A percentile compares a stretch with the other conserved stretches of the same genome.
phyloP scores from a whole-genome alignment of 108 stramenopile species.

The Seminavis robusta region DNA sequence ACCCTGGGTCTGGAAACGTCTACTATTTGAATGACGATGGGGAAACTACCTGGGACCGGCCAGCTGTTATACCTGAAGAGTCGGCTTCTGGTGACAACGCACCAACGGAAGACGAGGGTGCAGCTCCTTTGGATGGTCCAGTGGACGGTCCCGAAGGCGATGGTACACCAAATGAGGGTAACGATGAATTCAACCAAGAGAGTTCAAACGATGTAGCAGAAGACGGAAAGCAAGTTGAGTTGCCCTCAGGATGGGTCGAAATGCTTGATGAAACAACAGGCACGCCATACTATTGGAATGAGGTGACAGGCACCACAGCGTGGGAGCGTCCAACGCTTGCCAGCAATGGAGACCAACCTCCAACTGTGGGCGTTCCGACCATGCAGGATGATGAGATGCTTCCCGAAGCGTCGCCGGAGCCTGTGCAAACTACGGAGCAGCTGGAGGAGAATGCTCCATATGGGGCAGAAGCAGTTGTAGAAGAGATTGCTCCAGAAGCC shows the following conservation, averaged over 20 bases:
- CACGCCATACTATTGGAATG: slow-evolving; percentile 48
- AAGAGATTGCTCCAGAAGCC: no score
- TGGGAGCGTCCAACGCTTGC: slow-evolving; percentile 18
- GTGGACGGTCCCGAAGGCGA: no score
- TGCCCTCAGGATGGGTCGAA: slow-evolving; percentile 47
- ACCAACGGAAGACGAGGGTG: background rate
- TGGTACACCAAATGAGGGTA: background rate
- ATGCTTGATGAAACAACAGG: slow-evolving; percentile 36
- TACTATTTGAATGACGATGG: slow-evolving; percentile 38
- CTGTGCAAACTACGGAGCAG: background rate
- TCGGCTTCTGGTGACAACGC: background rate
- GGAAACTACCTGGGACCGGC: slow-evolving; percentile 40
- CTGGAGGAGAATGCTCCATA: background rate
- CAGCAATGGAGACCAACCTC: background rate
- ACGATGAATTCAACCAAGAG: background rate
- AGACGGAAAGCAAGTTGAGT: background rate
- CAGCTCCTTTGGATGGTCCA: background rate
- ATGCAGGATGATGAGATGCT: background rate
- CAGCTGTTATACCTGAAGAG: slow-evolving; percentile 1
- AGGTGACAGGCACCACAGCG: slow-evolving; percentile 17
- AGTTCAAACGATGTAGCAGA: background rate
- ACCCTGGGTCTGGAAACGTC: slow-evolving; percentile 17
- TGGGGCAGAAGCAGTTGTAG: no score
- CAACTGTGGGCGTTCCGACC: background rate
- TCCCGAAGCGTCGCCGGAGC: slow-evolving; percentile 3